phyloP scores from a whole-genome alignment of 495 filamentous ascomycete genomes.

The Penicillium egyptiacum region DNA sequence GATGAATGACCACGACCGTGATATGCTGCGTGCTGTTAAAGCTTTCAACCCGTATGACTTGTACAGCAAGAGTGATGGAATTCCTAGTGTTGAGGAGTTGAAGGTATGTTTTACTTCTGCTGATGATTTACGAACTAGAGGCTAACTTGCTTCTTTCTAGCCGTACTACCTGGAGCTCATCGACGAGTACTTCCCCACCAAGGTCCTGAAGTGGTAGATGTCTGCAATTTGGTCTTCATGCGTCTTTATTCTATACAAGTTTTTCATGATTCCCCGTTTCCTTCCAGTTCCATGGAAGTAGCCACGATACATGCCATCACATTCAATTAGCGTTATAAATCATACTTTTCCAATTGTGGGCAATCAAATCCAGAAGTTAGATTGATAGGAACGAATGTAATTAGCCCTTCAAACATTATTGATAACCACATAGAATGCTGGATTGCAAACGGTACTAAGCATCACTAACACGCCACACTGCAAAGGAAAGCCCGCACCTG shows the following conservation, averaged over 20 bases:
- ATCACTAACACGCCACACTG: no score
- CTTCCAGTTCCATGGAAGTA: not conserved
- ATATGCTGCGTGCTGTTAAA: constrained; percentile 74
- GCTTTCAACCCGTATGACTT: constrained; percentile 91
- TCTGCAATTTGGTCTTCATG: not conserved
- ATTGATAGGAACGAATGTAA: not conserved
- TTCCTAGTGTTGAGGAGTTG: constrained; percentile 66
- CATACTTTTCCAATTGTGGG: not conserved
- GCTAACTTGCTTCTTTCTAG: constrained; percentile 17
- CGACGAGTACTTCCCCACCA: constrained; percentile 79
- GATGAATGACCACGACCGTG: constrained; percentile 78
- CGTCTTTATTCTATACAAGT: not conserved
- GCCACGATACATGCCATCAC: constrained; percentile 2
- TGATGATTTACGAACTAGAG: not conserved
- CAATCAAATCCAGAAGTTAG: not conserved
- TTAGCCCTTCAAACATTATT: no score
- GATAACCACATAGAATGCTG: no score
- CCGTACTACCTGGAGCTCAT: constrained; percentile 84
- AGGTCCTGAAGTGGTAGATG: constrained; percentile 71
- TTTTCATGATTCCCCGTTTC: constrained; percentile 21
- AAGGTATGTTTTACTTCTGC: constrained; percentile 23
- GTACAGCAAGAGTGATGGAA: constrained; percentile 86
- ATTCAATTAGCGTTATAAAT: constrained; percentile 10
- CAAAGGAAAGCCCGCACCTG: no score
- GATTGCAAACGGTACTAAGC: no score